These are phyloP conservation scores for Ephemerocybe angulata DNA, from an alignment of 768 basidiomycete species.

Conservation along the genomic window DNA sequence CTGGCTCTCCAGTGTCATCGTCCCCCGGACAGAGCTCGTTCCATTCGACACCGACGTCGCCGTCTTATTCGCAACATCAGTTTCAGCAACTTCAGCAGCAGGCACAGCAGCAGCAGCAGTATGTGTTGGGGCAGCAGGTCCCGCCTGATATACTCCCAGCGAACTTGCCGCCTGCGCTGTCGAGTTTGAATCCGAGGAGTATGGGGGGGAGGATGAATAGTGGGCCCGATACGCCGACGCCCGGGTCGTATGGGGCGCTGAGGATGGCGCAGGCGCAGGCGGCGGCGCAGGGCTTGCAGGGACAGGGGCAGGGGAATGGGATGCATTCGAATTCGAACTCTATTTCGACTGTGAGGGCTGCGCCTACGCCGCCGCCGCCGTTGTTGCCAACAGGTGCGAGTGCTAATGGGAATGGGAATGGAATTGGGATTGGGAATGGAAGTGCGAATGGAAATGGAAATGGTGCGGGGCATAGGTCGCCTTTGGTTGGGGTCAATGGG, in stretches of 20 bases:
- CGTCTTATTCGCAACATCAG: background rate
- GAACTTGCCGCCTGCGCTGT: constrained; percentile 38
- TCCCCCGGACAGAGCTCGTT: too few species aligned
- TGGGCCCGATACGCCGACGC: constrained; percentile 44
- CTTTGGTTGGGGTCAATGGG: too few species aligned
- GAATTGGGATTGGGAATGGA: too few species aligned
- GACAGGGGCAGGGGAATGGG: too few species aligned
- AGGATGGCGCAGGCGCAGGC: background rate
- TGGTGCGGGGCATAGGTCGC: too few species aligned
- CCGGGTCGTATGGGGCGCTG: constrained; percentile 27
- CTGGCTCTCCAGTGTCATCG: too few species aligned
- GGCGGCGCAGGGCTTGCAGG: background rate
- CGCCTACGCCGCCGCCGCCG: constrained; percentile 25
- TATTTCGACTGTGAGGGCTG: constrained; percentile 41
- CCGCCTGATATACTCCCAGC: constrained; percentile 43
- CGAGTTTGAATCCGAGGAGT: constrained; percentile 33
- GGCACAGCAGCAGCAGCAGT: constrained; percentile 21
- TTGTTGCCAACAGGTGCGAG: constrained; percentile 19
- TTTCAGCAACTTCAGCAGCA: background rate
- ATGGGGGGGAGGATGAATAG: constrained; percentile 22
- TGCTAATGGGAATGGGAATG: too few species aligned
- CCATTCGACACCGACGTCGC: constrained; percentile 6
- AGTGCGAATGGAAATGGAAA: too few species aligned
- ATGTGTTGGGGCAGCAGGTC: constrained; percentile 23
- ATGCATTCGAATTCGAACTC: constrained; percentile 48